A percentile compares a stretch with the other conserved stretches of the same genome.
Conservation (phyloP, 305 asterid species). For the Caryopteris hybrid region DNA sequence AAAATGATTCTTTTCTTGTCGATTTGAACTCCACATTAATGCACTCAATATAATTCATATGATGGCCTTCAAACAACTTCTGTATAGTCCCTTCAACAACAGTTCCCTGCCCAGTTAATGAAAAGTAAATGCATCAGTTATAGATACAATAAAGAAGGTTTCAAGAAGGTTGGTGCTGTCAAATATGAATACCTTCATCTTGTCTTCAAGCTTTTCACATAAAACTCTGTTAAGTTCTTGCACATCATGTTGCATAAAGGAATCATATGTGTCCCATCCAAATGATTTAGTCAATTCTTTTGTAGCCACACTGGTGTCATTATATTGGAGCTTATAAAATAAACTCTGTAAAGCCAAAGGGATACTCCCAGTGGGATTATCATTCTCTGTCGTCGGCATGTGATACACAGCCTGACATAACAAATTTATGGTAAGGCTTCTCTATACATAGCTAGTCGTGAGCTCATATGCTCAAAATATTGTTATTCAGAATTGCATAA, state of each 20-base stretch:
- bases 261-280: slow-evolving; percentile 94
- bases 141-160: neutral
- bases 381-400: slow-evolving; percentile 97
- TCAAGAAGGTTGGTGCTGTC: neutral
- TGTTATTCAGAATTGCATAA: slow-evolving; percentile 13
- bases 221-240: slow-evolving; percentile 88
- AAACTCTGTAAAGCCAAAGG: slow-evolving; percentile 90
- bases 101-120: slow-evolving; percentile 57
- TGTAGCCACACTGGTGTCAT: slow-evolving; percentile 84
- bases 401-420: slow-evolving; percentile 82
- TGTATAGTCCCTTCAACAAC: slow-evolving; percentile 95
- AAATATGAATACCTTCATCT: slow-evolving; percentile 67
- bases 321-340: slow-evolving; percentile 88
- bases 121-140: slow-evolving; percentile 11
- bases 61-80: slow-evolving; percentile 92
- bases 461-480: slow-evolving; percentile 3
- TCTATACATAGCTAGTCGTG: slow-evolving; percentile 12
- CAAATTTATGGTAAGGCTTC: slow-evolving; percentile 26
- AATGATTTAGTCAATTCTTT: slow-evolving; percentile 91
- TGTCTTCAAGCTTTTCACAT: slow-evolving; percentile 91
- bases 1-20: slow-evolving; percentile 80
- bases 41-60: slow-evolving; percentile 83
- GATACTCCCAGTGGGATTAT: slow-evolving; percentile 86
- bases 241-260: slow-evolving; percentile 94
- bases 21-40: slow-evolving; percentile 74